A percentile compares a stretch with the other conserved stretches of the same genome.
Conservation (phyloP, 2,329 filamentous ascomycete genomes). For the Chaetomiaceae sp. region DNA sequence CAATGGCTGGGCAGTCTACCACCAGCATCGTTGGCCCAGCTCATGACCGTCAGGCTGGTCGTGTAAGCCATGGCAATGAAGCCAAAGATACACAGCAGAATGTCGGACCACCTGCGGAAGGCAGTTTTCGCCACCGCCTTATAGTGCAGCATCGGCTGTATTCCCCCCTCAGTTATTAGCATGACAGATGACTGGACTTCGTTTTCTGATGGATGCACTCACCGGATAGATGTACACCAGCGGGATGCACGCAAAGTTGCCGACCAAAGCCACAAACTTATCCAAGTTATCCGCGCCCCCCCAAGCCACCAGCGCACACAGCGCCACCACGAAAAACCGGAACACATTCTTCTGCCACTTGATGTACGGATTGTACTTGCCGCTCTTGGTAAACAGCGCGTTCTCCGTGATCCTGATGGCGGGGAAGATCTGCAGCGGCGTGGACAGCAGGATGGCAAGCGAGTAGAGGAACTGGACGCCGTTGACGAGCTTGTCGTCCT, state of each 20-base stretch:
- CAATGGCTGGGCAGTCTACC: slow-evolving; percentile 51
- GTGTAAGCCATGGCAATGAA: slow-evolving; percentile 88
- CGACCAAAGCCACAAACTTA: slow-evolving; percentile 94
- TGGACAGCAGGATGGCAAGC: slow-evolving; percentile 93
- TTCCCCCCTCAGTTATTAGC: background rate
- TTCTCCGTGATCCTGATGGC: slow-evolving; percentile 96
- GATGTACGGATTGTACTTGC: slow-evolving; percentile 97
- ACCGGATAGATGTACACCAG: slow-evolving; percentile 97
- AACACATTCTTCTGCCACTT: slow-evolving; percentile 99
- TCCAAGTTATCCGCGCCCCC: slow-evolving; percentile 87
- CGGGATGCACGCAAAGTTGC: slow-evolving; percentile 96
- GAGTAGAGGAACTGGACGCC: slow-evolving; percentile 95
- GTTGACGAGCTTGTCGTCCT: slow-evolving; percentile 93
- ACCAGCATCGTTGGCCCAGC: slow-evolving; percentile 64
- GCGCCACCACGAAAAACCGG: slow-evolving; percentile 84
- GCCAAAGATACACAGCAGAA: slow-evolving; percentile 76
- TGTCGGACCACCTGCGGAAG: slow-evolving; percentile 66
- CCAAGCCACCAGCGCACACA: slow-evolving; percentile 87
- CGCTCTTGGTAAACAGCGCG: slow-evolving; percentile 85
- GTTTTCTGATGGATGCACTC: slow-evolving; percentile 40
- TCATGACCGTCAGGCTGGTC: slow-evolving; percentile 77
- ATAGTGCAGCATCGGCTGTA: slow-evolving; percentile 83
- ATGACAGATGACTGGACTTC: background rate
- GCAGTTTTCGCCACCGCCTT: slow-evolving; percentile 68
- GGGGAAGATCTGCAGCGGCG: slow-evolving; percentile 93